Percentiles rank a stretch among this genome's conserved stretches.
Conservation (phyloP, 257 asterid genomes). For the Solanum bulbocastanum region DNA sequence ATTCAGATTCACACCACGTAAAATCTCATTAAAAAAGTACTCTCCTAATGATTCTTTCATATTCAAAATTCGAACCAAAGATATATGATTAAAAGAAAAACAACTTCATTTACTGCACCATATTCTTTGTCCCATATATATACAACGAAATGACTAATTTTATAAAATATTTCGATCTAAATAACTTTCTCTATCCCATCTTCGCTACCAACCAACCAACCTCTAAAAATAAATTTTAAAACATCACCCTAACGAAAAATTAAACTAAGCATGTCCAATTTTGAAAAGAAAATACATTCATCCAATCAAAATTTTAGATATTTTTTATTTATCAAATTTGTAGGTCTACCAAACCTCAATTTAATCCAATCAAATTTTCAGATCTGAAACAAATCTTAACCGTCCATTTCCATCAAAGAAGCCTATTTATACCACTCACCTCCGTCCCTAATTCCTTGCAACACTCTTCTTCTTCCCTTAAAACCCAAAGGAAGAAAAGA, state of each 20-base stretch:
- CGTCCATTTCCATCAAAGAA: constrained; percentile 1
- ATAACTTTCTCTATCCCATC: too few species aligned
- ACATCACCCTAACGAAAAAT: too few species aligned
- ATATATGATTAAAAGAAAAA: accelerated
- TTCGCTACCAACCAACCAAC: too few species aligned
- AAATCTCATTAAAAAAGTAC: too few species aligned
- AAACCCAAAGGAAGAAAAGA: neutral
- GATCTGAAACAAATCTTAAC: constrained; percentile 8
- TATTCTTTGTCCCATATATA: too few species aligned
- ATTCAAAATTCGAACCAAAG: too few species aligned
- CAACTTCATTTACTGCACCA: too few species aligned
- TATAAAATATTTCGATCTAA: too few species aligned
- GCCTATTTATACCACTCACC: constrained; percentile 14
- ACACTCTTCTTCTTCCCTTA: constrained; percentile 6
- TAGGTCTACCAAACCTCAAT: constrained; percentile 2
- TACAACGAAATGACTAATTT: too few species aligned
- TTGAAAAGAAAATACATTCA: neutral
- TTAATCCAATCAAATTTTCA: neutral
- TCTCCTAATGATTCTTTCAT: too few species aligned
- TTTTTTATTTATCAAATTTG: neutral
- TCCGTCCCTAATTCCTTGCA: neutral
- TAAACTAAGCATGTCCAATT: too few species aligned
- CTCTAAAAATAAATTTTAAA: too few species aligned
- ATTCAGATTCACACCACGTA: accelerated
- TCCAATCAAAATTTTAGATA: neutral